phyloP scores from a whole-genome alignment of 2,329 filamentous ascomycete genomes.

The Xylogone sp. region DNA sequence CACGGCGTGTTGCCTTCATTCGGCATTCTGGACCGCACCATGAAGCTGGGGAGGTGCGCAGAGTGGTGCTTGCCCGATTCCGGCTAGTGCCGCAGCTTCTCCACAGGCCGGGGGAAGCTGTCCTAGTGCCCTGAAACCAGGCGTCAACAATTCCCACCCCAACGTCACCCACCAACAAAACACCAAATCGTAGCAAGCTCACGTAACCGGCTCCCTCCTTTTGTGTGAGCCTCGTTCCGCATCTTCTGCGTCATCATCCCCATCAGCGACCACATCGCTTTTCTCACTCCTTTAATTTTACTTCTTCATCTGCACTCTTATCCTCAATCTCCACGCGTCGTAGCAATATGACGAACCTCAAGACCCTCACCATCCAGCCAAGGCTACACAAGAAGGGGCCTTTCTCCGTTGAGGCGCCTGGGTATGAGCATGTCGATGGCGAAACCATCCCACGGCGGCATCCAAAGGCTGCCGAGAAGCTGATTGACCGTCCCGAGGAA shows the following conservation, averaged over 20 bases:
- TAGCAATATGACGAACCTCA: slow-evolving; percentile 29
- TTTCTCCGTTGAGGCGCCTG: slow-evolving; percentile 59
- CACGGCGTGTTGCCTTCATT: too few species aligned
- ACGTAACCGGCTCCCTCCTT: neutral
- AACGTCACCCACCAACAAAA: too few species aligned
- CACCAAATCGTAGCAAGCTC: neutral
- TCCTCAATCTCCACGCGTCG: slow-evolving; percentile 1
- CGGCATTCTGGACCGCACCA: too few species aligned
- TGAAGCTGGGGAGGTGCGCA: too few species aligned
- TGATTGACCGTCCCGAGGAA: slow-evolving; percentile 49
- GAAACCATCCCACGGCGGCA: slow-evolving; percentile 69
- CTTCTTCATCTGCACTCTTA: neutral
- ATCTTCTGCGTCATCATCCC: neutral
- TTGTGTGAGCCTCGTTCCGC: neutral
- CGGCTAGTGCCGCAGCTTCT: too few species aligned
- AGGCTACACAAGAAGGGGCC: slow-evolving; percentile 41
- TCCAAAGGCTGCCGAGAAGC: slow-evolving; percentile 50
- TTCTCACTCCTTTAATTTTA: neutral
- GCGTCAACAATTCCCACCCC: neutral
- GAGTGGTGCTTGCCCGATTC: too few species aligned
- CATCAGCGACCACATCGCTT: neutral
- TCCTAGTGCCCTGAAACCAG: neutral
- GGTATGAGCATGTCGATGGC: slow-evolving; percentile 54
- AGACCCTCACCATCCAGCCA: slow-evolving; percentile 24
- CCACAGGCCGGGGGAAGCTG: too few species aligned